Base-by-base conservation (phyloP, 2,329 filamentous ascomycete genomes). In the Hypoxylon sp. region DNA sequence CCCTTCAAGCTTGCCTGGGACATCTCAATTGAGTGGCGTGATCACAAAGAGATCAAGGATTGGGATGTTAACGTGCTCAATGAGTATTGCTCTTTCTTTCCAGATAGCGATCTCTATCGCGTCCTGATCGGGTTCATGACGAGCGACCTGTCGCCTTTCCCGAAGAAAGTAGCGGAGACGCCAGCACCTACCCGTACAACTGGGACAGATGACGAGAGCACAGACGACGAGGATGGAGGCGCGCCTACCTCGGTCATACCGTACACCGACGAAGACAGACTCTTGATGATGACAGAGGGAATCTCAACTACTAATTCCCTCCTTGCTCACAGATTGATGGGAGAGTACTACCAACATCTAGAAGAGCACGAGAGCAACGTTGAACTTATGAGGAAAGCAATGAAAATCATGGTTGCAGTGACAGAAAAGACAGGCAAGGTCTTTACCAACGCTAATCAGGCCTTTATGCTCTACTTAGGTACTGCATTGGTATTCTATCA, bases 401-500 rank as follows among this genome's bases (percentile, higher is more conserved):
- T 92, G 48, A 84, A 85, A 35, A 83, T 91, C 11, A 78, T 93
- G 24, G 80, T 82, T 10, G 82, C 84, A 4, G 88, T 94, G 77
- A 85, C 87, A 0, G 83, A 82, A 44, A 90, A 89, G 75, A 92
- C 90, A 5, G 93, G 94, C 0, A 77, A 97, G 47, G 78, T 81
- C 0, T 90, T 97, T 55, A 83, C 85, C 51, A 89, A 94, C 73
- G 91, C 89, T 5, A 84, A 86, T 54, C 93, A 97, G 79, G 88
- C 92, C 0, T 86, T 96, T 60, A 92, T 90, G 64, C 87, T 93
- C 47, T 91, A 89, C 46, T 88, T 99, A 6, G 96, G 89, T 9
- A 98, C 94, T n/a, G 90, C 94, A 0, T 81, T 98, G 19, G 93
- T 99, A 1, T 92, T 94, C 73, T 93, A 97, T 73, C 94, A 98